These are phyloP conservation scores for Zancudomyces culisetae DNA, from an alignment of 371 early-diverging fungal genomes.

Conservation along the genomic window DNA sequence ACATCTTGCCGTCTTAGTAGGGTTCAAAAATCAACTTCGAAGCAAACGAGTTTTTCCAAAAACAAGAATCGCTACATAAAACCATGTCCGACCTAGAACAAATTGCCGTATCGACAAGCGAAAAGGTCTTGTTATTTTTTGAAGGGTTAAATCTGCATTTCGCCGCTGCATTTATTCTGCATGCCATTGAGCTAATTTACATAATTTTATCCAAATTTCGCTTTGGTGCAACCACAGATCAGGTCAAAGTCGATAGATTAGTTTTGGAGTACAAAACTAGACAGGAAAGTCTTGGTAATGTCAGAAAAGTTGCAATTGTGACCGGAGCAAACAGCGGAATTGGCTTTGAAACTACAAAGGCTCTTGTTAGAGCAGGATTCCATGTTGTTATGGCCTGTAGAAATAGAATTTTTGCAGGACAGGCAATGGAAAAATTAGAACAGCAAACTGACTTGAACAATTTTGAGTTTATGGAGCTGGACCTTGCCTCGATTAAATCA, in stretches of 20 bases:
- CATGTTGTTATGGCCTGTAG: constrained; percentile 34
- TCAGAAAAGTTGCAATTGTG: neutral
- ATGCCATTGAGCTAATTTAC: neutral
- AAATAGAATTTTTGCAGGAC: constrained; percentile 20
- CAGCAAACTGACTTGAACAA: constrained; percentile 29
- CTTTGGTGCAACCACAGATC: neutral
- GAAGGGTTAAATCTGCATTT: no score
- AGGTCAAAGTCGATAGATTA: neutral
- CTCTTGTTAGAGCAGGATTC: constrained; percentile 19
- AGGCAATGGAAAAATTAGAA: constrained; percentile 30
- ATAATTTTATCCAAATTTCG: neutral
- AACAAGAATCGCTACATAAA: no score
- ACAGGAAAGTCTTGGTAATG: neutral
- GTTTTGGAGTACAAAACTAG: neutral
- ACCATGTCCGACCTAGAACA: no score
- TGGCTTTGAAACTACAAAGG: constrained; percentile 22
- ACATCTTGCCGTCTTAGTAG: no score
- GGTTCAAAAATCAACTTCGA: no score
- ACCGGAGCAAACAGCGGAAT: constrained; percentile 23
- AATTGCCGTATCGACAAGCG: no score
- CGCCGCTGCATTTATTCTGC: no score
- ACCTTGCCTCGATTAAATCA: constrained; percentile 33
- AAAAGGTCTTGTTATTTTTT: no score
- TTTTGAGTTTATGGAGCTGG: constrained; percentile 32
- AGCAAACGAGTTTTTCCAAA: no score